Evolutionary conservation across 768 basidiomycete species (phyloP), one percentile per base, ranked within the genome.

Genomic region (Leccinum boreale): DNA sequence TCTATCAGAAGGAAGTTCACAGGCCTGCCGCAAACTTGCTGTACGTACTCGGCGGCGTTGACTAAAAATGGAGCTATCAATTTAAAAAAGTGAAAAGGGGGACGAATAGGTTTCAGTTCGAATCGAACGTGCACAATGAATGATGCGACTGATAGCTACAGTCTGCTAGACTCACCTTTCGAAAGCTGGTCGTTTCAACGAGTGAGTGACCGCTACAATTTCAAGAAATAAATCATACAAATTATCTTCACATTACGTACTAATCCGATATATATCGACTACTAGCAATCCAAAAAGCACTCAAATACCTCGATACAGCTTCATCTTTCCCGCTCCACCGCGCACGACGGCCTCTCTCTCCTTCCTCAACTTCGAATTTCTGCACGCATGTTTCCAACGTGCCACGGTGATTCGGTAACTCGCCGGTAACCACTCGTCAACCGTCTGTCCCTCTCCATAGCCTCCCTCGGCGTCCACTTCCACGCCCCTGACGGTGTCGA

Each of bases 371-470:
- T 54, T 60, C 47, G 50, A 39, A 3, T 4, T 46, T 29, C 8
- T 53, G 48, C 59, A 29, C 2, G 55, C 63, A n/a, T 56, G 53
- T 45, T 23, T 58, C 51, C 57, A 53, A 31, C 69, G 69, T 21
- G 39, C 46, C 2, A 31, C 58, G 0, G 44, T 64, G 46, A 70
- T 58, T 3, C 56, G 60, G 24, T 56, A 70, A 36, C 67, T 59
- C 39, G 52, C 55, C n/a, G 69, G 69, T 10, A 70, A 39, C 69
- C 69, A 71, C 26, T 71, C 65, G 23, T 58, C 42, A 1, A 65
- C 69, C 3, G 54, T 52, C 51, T 69, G 61, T 6, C 59, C 67
- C 17, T 46, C 57, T 4, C 67, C 67, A 14, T 67, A 70, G 12
- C 14, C 2, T 26, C 60, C 65, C 33, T 70, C 70, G 1, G 8